Conservation (phyloP, 2,329 filamentous ascomycete genomes). For the Pseudopyricularia cyperi region DNA sequence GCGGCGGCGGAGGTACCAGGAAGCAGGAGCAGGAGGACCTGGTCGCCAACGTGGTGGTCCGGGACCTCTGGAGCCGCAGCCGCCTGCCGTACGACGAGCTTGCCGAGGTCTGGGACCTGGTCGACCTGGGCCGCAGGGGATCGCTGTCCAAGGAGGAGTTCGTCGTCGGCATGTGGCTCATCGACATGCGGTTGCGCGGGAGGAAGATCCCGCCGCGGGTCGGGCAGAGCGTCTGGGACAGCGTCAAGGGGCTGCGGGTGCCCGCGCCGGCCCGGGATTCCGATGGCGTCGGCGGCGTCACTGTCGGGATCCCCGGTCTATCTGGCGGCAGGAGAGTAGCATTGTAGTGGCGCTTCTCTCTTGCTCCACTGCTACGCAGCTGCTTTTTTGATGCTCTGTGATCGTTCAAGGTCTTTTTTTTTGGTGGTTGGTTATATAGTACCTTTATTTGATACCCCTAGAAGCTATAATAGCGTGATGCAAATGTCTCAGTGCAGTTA, state of each 20-base stretch:
- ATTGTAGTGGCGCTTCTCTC: not conserved
- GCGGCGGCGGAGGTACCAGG: not conserved
- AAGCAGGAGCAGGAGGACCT: not conserved
- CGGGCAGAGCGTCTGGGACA: conserved; percentile 63
- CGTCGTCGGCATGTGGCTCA: conserved; percentile 70
- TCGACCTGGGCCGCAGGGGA: conserved; percentile 43
- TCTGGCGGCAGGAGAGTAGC: not conserved
- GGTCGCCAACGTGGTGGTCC: conserved; percentile 46
- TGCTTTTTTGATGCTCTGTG: not conserved
- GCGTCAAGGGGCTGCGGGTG: conserved; percentile 38
- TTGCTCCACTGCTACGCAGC: not conserved
- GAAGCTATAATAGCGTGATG: not conserved
- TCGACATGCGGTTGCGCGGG: conserved; percentile 69
- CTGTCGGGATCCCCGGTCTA: not conserved
- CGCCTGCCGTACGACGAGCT: conserved; percentile 55
- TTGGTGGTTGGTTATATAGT: not conserved
- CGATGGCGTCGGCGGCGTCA: not conserved
- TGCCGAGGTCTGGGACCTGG: conserved; percentile 65
- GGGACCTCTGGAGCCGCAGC: conserved; percentile 64
- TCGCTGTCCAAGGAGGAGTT: conserved; percentile 57
- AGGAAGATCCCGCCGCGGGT: conserved; percentile 63
- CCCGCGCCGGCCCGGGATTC: conserved; percentile 5
- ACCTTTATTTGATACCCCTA: not conserved
- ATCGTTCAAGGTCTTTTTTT: not conserved
- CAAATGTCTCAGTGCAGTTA: not conserved